Base-by-base conservation (phyloP, 1,284 basidiomycete genomes). In the Ceratobasidium sp. region DNA sequence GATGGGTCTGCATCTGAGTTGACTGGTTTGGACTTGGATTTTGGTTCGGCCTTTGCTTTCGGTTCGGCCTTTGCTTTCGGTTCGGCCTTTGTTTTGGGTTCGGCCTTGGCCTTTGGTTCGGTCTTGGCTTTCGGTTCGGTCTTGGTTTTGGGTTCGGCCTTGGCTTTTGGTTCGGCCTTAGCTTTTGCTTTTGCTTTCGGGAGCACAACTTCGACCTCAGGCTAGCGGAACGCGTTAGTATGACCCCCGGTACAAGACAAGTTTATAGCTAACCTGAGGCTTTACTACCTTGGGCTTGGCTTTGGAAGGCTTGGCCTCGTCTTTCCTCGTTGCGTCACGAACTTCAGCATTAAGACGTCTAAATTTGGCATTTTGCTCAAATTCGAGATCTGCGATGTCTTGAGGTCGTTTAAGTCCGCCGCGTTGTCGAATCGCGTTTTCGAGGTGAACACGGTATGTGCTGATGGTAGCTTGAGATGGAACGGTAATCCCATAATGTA, bases 351-450 rank as follows among this genome's bases (percentile, higher is more conserved):
- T 71, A 22, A 71, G 69, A 15, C 40, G 69, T 54, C 69, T 71
- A 32, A 71, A 71, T 40, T 71, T 71, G 40, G 69, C 37, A 22
- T 59, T 71, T 22, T 71, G 69, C 34, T 71, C 69, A 34, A 61
- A 40, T 56, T 71, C 69, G n/a, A 71, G 56, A 22, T 61, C 43
- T 25, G 43, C 43, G 15, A 71, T 32, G 6, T 71, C 56, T 40
- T 71, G 69, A 17, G 69, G 69, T 3, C 34, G 34, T 34, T 71
- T 71, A 2, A 71, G 25, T 4, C 69, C 69, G n/a, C 69, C 56
- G n/a, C 69, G 69, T 34, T 71, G 69, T 22, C 69, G 34, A 32
- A 71, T 61, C 13, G 40, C 69, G 56, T 61, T 71, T 49, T 71
- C 69, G 6, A 71, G 29, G 29, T 71, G 69, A n/a, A 61, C 69